These are phyloP conservation scores for Papiliotrema fonsecae DNA, from an alignment of 1,284 basidiomycete genomes.

Conservation along the genomic window DNA sequence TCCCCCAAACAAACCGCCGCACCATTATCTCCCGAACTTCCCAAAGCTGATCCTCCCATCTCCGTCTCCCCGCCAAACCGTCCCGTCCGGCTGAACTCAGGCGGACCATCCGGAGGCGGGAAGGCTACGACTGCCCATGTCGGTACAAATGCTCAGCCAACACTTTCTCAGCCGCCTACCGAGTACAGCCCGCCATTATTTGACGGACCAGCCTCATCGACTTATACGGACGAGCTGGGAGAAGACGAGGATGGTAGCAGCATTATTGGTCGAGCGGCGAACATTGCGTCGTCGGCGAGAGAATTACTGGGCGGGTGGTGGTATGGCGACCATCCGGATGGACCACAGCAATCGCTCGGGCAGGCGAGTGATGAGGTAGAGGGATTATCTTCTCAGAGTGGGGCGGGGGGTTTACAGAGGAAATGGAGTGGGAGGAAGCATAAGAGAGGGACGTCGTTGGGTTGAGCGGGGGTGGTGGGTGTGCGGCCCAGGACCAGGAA, in stretches of 20 bases:
- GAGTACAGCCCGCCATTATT: background rate
- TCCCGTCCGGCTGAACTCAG: conserved; percentile 3
- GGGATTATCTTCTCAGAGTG: background rate
- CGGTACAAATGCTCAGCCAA: conserved; percentile 33
- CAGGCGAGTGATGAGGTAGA: background rate
- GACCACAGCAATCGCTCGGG: background rate
- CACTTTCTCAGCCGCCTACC: conserved; percentile 18
- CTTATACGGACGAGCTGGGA: background rate
- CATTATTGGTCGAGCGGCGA: conserved; percentile 46
- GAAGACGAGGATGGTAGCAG: conserved; percentile 38
- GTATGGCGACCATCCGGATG: conserved; percentile 33
- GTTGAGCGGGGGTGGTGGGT: background rate
- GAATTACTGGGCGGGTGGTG: conserved; percentile 48
- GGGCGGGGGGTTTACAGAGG: background rate
- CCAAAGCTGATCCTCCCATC: conserved; percentile 22
- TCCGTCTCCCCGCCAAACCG: conserved; percentile 13
- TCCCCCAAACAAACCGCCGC: conserved; percentile 5
- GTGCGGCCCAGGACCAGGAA: too few species aligned
- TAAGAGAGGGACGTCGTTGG: conserved; percentile 2
- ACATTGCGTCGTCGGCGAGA: conserved; percentile 48
- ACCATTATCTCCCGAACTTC: conserved; percentile 12
- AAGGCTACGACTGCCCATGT: conserved; percentile 30
- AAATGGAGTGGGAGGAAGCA: background rate
- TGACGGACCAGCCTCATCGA: too few species aligned
- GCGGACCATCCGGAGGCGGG: conserved; percentile 1